Conservation (phyloP, 148 eudicot species). For the Chenopodium formosanum region DNA sequence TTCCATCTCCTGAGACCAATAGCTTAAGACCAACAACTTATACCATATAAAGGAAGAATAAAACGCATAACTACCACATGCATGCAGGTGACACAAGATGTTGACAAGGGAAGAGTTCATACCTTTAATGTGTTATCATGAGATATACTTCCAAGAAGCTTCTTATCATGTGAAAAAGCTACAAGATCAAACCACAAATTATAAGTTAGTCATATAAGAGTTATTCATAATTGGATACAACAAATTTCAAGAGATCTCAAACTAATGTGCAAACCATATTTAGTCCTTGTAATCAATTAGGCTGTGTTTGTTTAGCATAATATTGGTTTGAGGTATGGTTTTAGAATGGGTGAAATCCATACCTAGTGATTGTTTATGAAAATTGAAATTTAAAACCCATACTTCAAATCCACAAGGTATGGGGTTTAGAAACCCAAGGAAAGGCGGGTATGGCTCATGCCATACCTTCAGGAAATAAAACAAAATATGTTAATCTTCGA, state of each 20-base stretch:
- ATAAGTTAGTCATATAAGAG: conserved; percentile 1
- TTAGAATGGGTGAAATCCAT: too few species aligned
- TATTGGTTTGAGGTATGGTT: too few species aligned
- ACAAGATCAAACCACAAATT: conserved; percentile 18
- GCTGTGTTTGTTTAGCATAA: too few species aligned
- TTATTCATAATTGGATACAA: background rate
- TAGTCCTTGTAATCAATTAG: background rate
- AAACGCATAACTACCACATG: background rate
- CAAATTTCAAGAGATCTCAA: background rate
- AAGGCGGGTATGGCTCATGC: too few species aligned
- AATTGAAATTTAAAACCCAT: too few species aligned
- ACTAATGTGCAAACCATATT: background rate
- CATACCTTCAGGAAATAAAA: too few species aligned
- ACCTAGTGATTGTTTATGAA: too few species aligned
- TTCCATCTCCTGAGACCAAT: background rate
- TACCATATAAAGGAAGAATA: background rate
- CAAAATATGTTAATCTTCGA: too few species aligned
- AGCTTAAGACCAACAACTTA: background rate
- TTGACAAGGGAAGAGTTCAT: conserved; percentile 19
- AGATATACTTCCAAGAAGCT: conserved; percentile 90
- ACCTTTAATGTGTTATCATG: conserved; percentile 87
- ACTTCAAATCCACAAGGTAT: too few species aligned
- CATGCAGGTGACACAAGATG: too few species aligned
- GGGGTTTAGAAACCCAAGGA: too few species aligned
- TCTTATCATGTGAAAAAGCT: conserved; percentile 94